Conservation (phyloP, 2,329 filamentous ascomycete species). For the Sporothrix curviconia region DNA sequence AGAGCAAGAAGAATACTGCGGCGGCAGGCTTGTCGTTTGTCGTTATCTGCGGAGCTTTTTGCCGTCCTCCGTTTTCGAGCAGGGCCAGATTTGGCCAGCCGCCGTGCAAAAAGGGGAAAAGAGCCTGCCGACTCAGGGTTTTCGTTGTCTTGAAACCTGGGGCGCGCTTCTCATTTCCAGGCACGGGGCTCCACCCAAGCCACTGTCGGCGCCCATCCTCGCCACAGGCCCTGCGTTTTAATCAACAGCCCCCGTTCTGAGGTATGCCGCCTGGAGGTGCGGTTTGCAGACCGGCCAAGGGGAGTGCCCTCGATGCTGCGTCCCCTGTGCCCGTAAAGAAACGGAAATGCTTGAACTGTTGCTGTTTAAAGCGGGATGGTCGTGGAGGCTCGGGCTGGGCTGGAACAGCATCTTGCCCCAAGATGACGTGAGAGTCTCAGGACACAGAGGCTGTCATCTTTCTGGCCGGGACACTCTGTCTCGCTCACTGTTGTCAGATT, state of each 20-base stretch:
- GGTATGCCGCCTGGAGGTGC: background rate
- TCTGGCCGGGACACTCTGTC: too few species aligned
- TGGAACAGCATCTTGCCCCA: background rate
- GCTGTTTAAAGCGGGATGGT: background rate
- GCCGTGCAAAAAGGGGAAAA: too few species aligned
- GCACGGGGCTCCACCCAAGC: slow-evolving; percentile 5
- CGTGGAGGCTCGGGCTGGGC: background rate
- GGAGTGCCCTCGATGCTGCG: background rate
- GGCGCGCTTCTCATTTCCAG: slow-evolving; percentile 10
- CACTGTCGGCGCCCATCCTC: slow-evolving; percentile 6
- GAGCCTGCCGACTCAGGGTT: background rate
- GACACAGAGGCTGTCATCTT: too few species aligned
- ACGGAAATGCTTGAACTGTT: too few species aligned
- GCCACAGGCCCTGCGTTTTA: slow-evolving; percentile 2
- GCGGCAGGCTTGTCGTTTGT: background rate
- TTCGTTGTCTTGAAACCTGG: slow-evolving; percentile 11
- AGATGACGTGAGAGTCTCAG: slow-evolving; percentile 8
- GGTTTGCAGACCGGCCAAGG: background rate
- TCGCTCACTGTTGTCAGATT: background rate
- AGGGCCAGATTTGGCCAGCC: slow-evolving; percentile 7
- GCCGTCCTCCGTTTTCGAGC: background rate
- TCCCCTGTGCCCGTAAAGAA: too few species aligned
- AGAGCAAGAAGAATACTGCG: too few species aligned
- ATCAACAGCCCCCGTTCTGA: background rate
- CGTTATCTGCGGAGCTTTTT: slow-evolving; percentile 4